Percentiles rank a stretch among this genome's conserved stretches.
phyloP scores from a whole-genome alignment of 331 rosid genomes.

The Arachis monticola region DNA sequence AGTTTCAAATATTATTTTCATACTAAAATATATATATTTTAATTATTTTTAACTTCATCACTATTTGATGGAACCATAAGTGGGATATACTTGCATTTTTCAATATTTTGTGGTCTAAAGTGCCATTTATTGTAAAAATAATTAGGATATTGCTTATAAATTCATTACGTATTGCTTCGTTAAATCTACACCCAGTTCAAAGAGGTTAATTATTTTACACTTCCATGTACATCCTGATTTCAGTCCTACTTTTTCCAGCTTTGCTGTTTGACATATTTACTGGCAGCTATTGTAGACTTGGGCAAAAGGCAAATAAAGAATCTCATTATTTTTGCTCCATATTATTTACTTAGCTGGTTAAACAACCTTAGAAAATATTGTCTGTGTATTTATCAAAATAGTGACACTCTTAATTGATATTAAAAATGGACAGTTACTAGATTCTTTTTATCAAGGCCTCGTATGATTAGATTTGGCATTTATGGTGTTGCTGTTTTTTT shows the following conservation, averaged over 20 bases:
- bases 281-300: conserved; percentile 2
- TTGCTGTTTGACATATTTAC: conserved; percentile 27
- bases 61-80: conserved; percentile 31
- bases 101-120: conserved; percentile 10
- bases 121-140: conserved; percentile 22
- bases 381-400: not conserved
- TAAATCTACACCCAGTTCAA: conserved; percentile 12
- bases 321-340: not conserved
- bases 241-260: conserved; percentile 17
- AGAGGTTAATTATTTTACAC: conserved; percentile 6
- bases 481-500: conserved; percentile 26
- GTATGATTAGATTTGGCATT: conserved; percentile 23
- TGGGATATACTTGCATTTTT: conserved; percentile 13
- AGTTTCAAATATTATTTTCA: conserved; percentile 18
- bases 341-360: conserved; percentile 3
- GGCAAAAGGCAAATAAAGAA: not conserved
- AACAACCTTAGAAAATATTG: conserved; percentile 2
- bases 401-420: not conserved
- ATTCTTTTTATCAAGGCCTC: conserved; percentile 1
- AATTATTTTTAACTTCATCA: conserved; percentile 17
- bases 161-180: conserved; percentile 10
- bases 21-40: not conserved
- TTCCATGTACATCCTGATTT: not conserved
- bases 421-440: not conserved
- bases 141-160: conserved; percentile 16